phyloP scores from a whole-genome alignment of 805 yeast species.

The Suhomyces faveliae region DNA sequence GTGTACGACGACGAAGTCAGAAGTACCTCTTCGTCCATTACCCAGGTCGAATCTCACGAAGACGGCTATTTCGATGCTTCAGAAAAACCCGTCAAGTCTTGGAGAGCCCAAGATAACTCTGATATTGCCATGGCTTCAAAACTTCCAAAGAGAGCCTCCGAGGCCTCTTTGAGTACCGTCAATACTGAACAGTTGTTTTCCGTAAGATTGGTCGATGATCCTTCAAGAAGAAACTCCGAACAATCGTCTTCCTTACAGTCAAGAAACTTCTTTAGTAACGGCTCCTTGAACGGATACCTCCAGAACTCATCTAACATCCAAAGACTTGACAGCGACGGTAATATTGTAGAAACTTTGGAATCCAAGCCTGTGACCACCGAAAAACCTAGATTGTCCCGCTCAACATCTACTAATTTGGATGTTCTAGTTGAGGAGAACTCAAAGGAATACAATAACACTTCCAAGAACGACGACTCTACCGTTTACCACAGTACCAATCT shows the following conservation, averaged over 20 bases:
- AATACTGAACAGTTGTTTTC: slow-evolving; percentile 81
- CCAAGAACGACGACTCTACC: slow-evolving; percentile 11
- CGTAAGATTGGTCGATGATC: slow-evolving; percentile 70
- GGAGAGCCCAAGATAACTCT: slow-evolving; percentile 41
- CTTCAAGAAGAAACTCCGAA: slow-evolving; percentile 30
- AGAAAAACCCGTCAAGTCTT: slow-evolving; percentile 41
- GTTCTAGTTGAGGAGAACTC: slow-evolving; percentile 31
- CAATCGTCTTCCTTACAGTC: slow-evolving; percentile 22
- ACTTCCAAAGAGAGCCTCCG: slow-evolving; percentile 58
- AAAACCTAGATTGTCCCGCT: slow-evolving; percentile 28
- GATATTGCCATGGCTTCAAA: slow-evolving; percentile 15
- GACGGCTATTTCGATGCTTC: slow-evolving; percentile 32
- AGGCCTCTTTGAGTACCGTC: slow-evolving; percentile 76
- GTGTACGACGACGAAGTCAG: slow-evolving; percentile 9
- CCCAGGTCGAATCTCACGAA: slow-evolving; percentile 47
- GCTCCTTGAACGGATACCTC: slow-evolving; percentile 24
- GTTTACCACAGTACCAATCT: slow-evolving; percentile 13
- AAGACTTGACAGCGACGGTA: slow-evolving; percentile 46
- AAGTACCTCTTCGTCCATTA: slow-evolving; percentile 49
- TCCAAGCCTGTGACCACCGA: neutral
- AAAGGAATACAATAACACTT: slow-evolving; percentile 14
- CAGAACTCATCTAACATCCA: slow-evolving; percentile 40
- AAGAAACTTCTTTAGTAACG: slow-evolving; percentile 23
- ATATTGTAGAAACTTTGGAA: slow-evolving; percentile 27
- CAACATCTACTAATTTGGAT: slow-evolving; percentile 27